Evolutionary conservation across 2,329 filamentous ascomycete species (phyloP), one percentile per base, ranked within the genome.

Genomic region (Aureobasidium melanogenum): DNA sequence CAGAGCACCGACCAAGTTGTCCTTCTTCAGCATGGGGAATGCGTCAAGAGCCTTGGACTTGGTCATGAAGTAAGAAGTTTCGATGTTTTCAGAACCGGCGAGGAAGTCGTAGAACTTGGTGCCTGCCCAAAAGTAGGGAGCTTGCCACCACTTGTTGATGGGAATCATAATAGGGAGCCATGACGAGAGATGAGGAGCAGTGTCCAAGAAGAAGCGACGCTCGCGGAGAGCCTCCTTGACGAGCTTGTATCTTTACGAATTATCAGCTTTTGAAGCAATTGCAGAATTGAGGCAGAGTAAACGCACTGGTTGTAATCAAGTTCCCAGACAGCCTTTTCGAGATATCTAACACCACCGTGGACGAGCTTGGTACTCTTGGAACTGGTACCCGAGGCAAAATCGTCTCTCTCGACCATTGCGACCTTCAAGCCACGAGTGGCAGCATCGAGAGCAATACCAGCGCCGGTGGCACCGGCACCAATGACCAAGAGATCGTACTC

Each of bases 281-380:
- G 50, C 26, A 54, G 8, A 10, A 28, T 19, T 26, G 26, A 15
- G 7, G 14, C 19, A 24, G 14, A 6, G 41, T 36, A 46, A 34
- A 63, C 75, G 69, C 66, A 88, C 81, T 94, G 89, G 67, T 86
- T 86, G 73, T 91, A 92, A 74, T 94, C 89, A 68, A 93, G 78
- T 72, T 92, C 88, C 86, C 86, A 91, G 54, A 94, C 85, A 60
- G 89, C 89, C 79, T 94, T 94, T 74, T 94, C 89, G 62, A 94
- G 79, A 72, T 93, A 94, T 66, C 89, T 84, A 63, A 94, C 89
- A 70, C 89, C 89, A 67, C 89, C 89, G 74, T 94, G 89, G 19
- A 94, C 89, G 58, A 94, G 80, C 76, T 94, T 94, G 52, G 89
- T 94, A 76, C 88, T 91, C 78, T 93, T 93, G 74, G 87, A 90